Conservation (phyloP, 306 rosid species). For the Cucumis melo region DNA sequence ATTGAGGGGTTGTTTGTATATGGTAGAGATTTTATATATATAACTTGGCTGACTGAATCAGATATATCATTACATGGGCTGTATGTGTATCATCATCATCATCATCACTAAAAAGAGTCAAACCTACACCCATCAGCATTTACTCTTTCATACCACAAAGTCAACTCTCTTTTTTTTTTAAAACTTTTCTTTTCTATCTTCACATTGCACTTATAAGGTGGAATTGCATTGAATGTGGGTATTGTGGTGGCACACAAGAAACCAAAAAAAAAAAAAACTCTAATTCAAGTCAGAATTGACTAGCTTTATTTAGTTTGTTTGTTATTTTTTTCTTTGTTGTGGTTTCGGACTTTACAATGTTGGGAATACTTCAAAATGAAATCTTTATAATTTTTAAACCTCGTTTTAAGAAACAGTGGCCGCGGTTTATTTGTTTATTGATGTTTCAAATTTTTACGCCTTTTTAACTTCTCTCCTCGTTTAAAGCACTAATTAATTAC, state of each 20-base stretch:
- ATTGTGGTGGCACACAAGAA: constrained; percentile 16
- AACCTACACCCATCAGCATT: constrained; percentile 34
- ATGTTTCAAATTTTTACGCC: background rate
- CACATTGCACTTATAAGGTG: constrained; percentile 10
- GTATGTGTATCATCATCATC: background rate
- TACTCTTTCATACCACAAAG: constrained; percentile 31
- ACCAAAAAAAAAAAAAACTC: background rate
- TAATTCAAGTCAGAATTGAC: constrained; percentile 1
- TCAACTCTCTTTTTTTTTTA: constrained; percentile 14
- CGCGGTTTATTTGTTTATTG: background rate
- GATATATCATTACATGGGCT: background rate
- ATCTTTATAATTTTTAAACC: background rate
- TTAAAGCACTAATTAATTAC: background rate
- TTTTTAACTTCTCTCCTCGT: background rate
- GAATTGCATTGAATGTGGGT: constrained; percentile 25
- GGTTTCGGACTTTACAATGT: background rate
- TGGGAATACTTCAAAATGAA: background rate
- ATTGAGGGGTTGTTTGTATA: constrained; percentile 4
- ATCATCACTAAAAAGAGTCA: constrained; percentile 16
- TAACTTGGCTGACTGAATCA: constrained; percentile 13
- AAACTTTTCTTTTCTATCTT: background rate
- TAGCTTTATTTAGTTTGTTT: background rate
- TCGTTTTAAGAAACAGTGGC: background rate
- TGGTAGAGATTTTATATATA: background rate
- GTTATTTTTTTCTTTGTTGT: background rate